Evolutionary conservation across 2,329 filamentous ascomycete species (phyloP).

Genomic region (Beauveria sp.): DNA sequence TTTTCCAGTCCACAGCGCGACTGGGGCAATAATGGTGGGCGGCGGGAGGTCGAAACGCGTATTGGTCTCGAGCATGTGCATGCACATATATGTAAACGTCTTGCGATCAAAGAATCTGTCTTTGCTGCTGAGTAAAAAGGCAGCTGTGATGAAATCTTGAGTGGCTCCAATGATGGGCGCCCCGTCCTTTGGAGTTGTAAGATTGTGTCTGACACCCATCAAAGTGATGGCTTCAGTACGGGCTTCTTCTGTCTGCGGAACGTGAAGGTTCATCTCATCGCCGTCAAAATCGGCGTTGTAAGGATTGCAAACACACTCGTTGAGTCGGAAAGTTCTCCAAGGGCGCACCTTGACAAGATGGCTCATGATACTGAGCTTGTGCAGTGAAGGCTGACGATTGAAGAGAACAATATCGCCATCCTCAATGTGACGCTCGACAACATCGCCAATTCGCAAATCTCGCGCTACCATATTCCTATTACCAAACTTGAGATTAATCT

Average conservation of each 20-base stretch:
- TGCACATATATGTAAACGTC: slow-evolving; percentile 81
- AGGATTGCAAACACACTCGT: slow-evolving; percentile 95
- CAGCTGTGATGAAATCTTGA: slow-evolving; percentile 96
- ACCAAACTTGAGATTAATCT: slow-evolving; percentile 68
- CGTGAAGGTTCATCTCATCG: slow-evolving; percentile 98
- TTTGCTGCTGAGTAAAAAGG: slow-evolving; percentile 85
- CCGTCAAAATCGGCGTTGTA: slow-evolving; percentile 99
- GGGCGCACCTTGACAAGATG: slow-evolving; percentile 90
- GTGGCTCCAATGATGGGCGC: slow-evolving; percentile 98
- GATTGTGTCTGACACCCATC: slow-evolving; percentile 96
- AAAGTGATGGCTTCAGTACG: slow-evolving; percentile 89
- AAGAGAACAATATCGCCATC: slow-evolving; percentile 95
- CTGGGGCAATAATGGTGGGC: slow-evolving; percentile 77
- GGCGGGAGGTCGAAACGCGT: slow-evolving; percentile 77
- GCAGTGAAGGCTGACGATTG: slow-evolving; percentile 93
- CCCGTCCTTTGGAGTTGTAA: slow-evolving; percentile 93
- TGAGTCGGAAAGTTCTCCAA: slow-evolving; percentile 91
- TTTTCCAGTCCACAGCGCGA: slow-evolving; percentile 91
- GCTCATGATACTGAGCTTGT: slow-evolving; percentile 97
- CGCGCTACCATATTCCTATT: slow-evolving; percentile 65
- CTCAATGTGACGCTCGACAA: slow-evolving; percentile 90
- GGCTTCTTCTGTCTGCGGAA: slow-evolving; percentile 95
- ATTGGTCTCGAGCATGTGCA: slow-evolving; percentile 84
- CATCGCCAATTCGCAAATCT: slow-evolving; percentile 71
- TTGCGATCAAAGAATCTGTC: slow-evolving; percentile 87